Percentiles rank a stretch among this genome's conserved stretches.
Evolutionary conservation across 2,329 filamentous ascomycete species (phyloP).

Genomic region (Helotiales sp.): DNA sequence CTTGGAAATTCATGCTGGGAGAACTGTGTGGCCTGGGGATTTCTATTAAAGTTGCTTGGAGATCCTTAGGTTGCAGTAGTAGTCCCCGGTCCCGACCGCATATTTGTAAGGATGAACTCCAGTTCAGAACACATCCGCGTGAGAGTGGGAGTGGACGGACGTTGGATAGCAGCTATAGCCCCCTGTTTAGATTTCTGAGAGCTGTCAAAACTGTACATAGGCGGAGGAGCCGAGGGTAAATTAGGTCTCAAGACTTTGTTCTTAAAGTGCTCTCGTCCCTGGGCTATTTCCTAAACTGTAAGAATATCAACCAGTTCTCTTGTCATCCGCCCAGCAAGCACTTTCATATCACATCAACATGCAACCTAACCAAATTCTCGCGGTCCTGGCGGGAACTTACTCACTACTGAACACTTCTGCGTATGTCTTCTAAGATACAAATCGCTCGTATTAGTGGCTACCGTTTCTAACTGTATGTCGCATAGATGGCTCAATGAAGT

Average conservation of each 20-base stretch:
- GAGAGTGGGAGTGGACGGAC: neutral
- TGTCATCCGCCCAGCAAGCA: neutral
- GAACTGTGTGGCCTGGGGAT: neutral
- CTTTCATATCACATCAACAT: neutral
- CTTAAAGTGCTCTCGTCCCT: neutral
- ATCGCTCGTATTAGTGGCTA: neutral
- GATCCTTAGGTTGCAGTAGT: neutral
- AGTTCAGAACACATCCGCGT: neutral
- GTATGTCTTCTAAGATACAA: neutral
- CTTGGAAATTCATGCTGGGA: neutral
- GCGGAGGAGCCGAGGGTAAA: neutral
- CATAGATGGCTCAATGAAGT: conserved; percentile 5
- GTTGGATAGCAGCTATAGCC: neutral
- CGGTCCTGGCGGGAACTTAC: neutral
- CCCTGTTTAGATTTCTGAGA: neutral
- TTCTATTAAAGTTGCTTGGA: neutral
- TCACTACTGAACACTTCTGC: conserved; percentile 5
- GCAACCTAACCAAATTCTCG: conserved; percentile 3
- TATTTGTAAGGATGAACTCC: neutral
- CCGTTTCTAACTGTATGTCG: neutral
- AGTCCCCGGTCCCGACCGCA: neutral
- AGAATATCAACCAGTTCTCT: neutral
- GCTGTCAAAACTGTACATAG: neutral
- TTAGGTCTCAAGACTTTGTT: neutral
- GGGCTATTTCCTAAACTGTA: no score